Base-by-base conservation (phyloP, 1,284 basidiomycete genomes). In the Malassezia equina region DNA sequence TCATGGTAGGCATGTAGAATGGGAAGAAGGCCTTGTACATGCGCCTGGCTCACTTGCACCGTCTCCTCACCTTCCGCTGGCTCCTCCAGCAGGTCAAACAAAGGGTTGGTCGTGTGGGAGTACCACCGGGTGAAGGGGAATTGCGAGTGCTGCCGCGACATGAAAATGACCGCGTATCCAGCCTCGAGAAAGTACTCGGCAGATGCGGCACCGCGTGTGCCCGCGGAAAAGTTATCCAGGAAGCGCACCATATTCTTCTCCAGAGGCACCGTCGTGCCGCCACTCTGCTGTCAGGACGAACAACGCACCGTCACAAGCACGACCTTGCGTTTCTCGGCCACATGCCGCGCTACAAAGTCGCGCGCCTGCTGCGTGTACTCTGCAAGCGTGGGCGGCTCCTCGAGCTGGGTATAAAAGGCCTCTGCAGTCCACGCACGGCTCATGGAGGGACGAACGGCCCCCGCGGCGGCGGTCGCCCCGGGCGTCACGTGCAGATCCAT, bases 171-270 rank as follows among this genome's bases (percentile, higher is more conserved):
- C 21, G 91, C 90, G 78, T 98, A 98, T 60, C 86, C 86, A 1
- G 86, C 83, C 4, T 75, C 82, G 53, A 98, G 81, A 75, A 98
- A 95, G 78, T 98, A 95, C 77, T 98, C 93, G 1, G 93, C 93
- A 4, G 91, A 96, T 0, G 93, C 91, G 27, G 94, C 89, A 32
- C 94, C 93, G 72, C 93, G 82, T 13, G 94, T 98, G 47, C 93
- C 91, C 51, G 94, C 94, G 74, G 90, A 94, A 77, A 96, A 98
- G 78, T 98, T 98, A 76, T 98, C 93, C 27, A 98, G 80, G 76
- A 95, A 98, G 47, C 94, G 88, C 42, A 98, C 93, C 55, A 67
- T 62, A 47, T 68, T 69, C 49, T 65, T 62, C 60, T 69, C 71
- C 6, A 71, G 50, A 1, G 71, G 71, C 5, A 71, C 71, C 2